Conservation (phyloP, 116 monocot genomes). For the Cymodocea nodosa region DNA sequence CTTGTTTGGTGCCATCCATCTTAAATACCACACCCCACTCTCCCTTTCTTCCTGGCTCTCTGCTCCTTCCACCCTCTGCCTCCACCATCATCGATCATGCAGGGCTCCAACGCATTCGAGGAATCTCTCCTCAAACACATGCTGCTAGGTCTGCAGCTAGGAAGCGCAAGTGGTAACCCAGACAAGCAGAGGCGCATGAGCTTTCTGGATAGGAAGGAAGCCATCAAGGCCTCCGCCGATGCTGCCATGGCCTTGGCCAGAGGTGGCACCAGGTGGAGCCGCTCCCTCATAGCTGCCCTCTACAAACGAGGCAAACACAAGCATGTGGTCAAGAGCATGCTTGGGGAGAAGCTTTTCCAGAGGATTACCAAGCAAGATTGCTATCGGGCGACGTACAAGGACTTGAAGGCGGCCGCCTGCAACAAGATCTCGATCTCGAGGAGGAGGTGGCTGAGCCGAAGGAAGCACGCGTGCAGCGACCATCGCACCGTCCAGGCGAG, state of each 20-base stretch:
- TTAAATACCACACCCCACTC: neutral
- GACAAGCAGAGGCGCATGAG: conserved; percentile 20
- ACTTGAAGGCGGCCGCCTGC: conserved; percentile 10
- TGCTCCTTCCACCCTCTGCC: neutral
- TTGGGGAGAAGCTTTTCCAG: conserved; percentile 2
- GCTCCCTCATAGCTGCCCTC: conserved; percentile 25
- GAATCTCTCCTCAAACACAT: conserved; percentile 33
- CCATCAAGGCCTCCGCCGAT: conserved; percentile 45
- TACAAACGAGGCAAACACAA: conserved; percentile 10
- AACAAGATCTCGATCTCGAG: conserved; percentile 35
- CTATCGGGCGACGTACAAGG: conserved; percentile 2
- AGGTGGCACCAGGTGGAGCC: conserved; percentile 39
- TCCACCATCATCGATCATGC: too few species aligned
- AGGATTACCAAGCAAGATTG: conserved; percentile 3
- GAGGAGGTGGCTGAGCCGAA: conserved; percentile 10
- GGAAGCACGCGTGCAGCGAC: neutral
- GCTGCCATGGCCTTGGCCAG: conserved; percentile 53
- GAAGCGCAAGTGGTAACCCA: neutral
- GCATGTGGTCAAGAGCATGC: conserved; percentile 4
- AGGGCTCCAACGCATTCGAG: conserved; percentile 33
- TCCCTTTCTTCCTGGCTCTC: neutral
- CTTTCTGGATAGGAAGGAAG: conserved; percentile 35
- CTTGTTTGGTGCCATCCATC: too few species aligned
- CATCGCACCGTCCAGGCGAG: neutral
- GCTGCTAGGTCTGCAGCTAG: conserved; percentile 31